Conservation (phyloP, 441 rosid species). For the Biscutella laevigata region DNA sequence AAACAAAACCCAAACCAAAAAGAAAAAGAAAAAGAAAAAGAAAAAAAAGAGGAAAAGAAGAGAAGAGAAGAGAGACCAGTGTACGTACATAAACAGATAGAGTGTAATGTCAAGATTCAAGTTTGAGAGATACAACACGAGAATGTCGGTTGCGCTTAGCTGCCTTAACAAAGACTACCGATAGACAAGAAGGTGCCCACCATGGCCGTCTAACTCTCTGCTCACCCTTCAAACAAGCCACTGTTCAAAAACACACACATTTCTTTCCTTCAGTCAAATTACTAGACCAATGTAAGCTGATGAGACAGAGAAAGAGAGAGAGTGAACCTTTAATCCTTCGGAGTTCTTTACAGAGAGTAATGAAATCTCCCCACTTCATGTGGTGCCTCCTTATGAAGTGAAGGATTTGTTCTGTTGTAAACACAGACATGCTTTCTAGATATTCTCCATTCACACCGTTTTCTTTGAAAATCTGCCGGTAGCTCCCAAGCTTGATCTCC, state of each 20-base stretch:
- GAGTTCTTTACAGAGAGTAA: constrained; percentile 93
- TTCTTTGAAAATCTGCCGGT: constrained; percentile 87
- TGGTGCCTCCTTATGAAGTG: constrained; percentile 96
- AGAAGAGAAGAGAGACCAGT: constrained; percentile 38
- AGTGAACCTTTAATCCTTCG: constrained; percentile 85
- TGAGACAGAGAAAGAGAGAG: not conserved
- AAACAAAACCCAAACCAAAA: constrained; percentile 28
- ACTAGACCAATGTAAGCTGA: not conserved
- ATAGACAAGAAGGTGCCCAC: constrained; percentile 97
- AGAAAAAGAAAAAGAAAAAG: no score
- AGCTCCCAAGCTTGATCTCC: constrained; percentile 83
- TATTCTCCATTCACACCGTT: constrained; percentile 94
- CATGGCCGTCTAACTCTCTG: constrained; percentile 92
- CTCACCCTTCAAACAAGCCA: constrained; percentile 97
- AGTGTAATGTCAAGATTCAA: constrained; percentile 67
- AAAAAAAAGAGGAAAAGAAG: not conserved
- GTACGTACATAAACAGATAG: constrained; percentile 38
- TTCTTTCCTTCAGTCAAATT: not conserved
- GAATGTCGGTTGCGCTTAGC: constrained; percentile 93
- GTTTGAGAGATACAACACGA: constrained; percentile 88
- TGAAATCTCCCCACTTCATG: constrained; percentile 99
- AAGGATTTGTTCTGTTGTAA: constrained; percentile 98
- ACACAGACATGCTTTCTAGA: constrained; percentile 95
- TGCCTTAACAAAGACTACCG: constrained; percentile 64
- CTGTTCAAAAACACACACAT: constrained; percentile 30